Evolutionary conservation across 805 yeast genomes (phyloP).

Genomic region (Diddensiella transvaalensis): DNA sequence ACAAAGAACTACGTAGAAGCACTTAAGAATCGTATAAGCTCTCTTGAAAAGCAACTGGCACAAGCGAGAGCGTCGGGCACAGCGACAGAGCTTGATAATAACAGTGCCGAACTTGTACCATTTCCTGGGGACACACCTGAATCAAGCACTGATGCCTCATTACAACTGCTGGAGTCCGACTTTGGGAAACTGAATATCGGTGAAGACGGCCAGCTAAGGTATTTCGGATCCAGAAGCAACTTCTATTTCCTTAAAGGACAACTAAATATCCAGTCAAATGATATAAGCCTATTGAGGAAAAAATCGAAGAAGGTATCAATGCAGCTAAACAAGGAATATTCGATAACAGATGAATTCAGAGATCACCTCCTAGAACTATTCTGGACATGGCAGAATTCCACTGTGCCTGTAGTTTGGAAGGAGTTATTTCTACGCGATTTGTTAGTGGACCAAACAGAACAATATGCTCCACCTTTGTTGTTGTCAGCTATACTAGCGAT

Average conservation of each 20-base stretch:
- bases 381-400: neutral
- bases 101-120: neutral
- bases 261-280: neutral
- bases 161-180: neutral
- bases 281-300: neutral
- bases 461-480: neutral
- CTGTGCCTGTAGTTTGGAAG: neutral
- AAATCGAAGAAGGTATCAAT: neutral
- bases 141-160: neutral
- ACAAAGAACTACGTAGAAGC: neutral
- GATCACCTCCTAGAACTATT: neutral
- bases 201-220: neutral
- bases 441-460: neutral
- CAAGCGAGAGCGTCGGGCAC: neutral
- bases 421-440: neutral
- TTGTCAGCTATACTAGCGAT: neutral
- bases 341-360: neutral
- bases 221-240: neutral
- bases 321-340: neutral
- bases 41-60: neutral
- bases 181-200: neutral
- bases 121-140: neutral
- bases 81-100: neutral
- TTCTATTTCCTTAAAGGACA: neutral
- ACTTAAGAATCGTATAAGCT: neutral